Conservation (phyloP, 345 rosid species). For the Brassica cretica region DNA sequence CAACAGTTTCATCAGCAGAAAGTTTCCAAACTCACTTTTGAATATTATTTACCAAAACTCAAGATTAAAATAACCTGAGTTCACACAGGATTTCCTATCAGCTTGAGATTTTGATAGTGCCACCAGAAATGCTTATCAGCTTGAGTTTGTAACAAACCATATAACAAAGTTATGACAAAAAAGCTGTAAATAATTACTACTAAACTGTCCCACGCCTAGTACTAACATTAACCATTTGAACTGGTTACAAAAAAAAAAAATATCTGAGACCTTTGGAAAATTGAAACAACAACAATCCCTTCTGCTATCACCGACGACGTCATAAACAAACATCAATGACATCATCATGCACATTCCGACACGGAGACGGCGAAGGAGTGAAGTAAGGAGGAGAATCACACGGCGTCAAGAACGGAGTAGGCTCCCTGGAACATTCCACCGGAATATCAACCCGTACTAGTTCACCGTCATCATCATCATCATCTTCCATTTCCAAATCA, state of each 20-base stretch:
- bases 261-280: constrained; percentile 15
- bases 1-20: neutral
- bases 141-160: neutral
- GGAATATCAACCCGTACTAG: constrained; percentile 7
- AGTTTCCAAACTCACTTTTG: neutral
- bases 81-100: no score
- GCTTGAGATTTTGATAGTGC: no score
- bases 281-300: constrained; percentile 1
- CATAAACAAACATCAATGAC: constrained; percentile 28
- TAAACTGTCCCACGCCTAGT: constrained; percentile 2
- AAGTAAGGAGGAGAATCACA: constrained; percentile 38
- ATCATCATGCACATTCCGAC: constrained; percentile 30
- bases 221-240: neutral
- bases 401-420: constrained; percentile 41
- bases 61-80: neutral
- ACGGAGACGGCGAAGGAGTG: constrained; percentile 41
- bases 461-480: neutral
- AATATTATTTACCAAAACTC: neutral
- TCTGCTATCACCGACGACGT: neutral
- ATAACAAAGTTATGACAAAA: neutral
- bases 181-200: constrained; percentile 1
- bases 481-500: constrained; percentile 28
- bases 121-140: neutral
- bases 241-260: neutral
- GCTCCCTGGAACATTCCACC: constrained; percentile 25